These are phyloP conservation scores for Penicillium paneum DNA, from an alignment of 2,329 filamentous ascomycete species.

Conservation along the genomic window DNA sequence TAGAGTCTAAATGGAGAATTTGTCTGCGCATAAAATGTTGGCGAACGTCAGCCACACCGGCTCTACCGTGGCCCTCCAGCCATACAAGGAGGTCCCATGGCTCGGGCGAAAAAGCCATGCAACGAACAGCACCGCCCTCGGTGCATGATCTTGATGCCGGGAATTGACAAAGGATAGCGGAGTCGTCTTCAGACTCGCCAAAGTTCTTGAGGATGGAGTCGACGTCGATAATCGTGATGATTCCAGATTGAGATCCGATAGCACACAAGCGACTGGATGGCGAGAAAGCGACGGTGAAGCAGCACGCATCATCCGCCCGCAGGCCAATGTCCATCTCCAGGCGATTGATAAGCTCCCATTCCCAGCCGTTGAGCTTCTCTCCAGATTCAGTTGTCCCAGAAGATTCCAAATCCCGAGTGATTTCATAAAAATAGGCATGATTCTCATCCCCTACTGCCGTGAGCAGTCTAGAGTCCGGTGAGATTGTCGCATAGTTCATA, in stretches of 20 bases:
- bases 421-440: slow-evolving; percentile 76
- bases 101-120: slow-evolving; percentile 87
- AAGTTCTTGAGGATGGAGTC: slow-evolving; percentile 27
- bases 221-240: slow-evolving; percentile 48
- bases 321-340: slow-evolving; percentile 43
- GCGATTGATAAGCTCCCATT: slow-evolving; percentile 41
- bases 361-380: slow-evolving; percentile 39
- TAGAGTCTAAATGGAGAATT: slow-evolving; percentile 37
- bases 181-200: slow-evolving; percentile 29
- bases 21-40: slow-evolving; percentile 47
- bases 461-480: slow-evolving; percentile 77
- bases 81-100: slow-evolving; percentile 89
- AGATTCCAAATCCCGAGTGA: slow-evolving; percentile 31
- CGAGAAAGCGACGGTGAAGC: slow-evolving; percentile 50
- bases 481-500: slow-evolving; percentile 93
- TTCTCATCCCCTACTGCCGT: slow-evolving; percentile 85
- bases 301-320: slow-evolving; percentile 42
- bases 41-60: slow-evolving; percentile 48
- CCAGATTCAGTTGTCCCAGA: slow-evolving; percentile 29
- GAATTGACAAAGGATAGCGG: slow-evolving; percentile 66
- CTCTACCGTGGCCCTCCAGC: slow-evolving; percentile 73
- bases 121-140: slow-evolving; percentile 75
- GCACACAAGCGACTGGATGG: slow-evolving; percentile 49
- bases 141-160: slow-evolving; percentile 69
- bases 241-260: slow-evolving; percentile 49